Percentiles rank a stretch among this genome's conserved stretches.
phyloP scores from a whole-genome alignment of 306 rosid genomes.

The Clitoria ternatea region DNA sequence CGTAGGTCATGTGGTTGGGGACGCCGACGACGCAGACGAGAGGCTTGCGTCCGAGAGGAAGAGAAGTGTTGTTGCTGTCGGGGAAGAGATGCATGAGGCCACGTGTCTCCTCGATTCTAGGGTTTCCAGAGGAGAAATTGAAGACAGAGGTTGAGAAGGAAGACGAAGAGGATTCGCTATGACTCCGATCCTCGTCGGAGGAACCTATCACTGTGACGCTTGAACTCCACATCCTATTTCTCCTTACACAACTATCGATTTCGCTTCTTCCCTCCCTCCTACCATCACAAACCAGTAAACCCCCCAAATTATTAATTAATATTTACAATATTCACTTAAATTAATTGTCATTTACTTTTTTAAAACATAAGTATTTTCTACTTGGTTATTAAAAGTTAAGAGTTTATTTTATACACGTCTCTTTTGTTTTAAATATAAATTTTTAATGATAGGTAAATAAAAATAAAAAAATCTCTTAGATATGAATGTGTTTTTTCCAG shows the following conservation, averaged over 20 bases:
- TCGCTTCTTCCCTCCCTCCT: background rate
- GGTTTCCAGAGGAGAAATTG: conserved; percentile 95
- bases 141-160: conserved; percentile 47
- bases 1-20: conserved; percentile 95
- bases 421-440: too few species aligned
- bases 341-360: too few species aligned
- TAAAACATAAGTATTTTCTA: too few species aligned
- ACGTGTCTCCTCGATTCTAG: conserved; percentile 90
- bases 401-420: too few species aligned
- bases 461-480: too few species aligned
- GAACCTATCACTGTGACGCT: conserved; percentile 27
- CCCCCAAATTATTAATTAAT: too few species aligned
- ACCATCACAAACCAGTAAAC: too few species aligned
- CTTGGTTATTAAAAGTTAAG: too few species aligned
- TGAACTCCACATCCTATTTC: conserved; percentile 32
- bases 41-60: conserved; percentile 65
- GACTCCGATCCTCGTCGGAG: conserved; percentile 47
- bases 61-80: conserved; percentile 47
- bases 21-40: conserved; percentile 83
- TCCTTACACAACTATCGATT: background rate
- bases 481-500: too few species aligned
- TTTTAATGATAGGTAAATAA: too few species aligned
- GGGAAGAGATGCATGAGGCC: conserved; percentile 87
- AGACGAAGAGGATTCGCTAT: conserved; percentile 29
- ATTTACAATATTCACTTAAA: too few species aligned